Evolutionary conservation across 208 protist genomes (phyloP), one percentile per base, ranked within the genome.

Genomic region (Leishmania turanica): DNA sequence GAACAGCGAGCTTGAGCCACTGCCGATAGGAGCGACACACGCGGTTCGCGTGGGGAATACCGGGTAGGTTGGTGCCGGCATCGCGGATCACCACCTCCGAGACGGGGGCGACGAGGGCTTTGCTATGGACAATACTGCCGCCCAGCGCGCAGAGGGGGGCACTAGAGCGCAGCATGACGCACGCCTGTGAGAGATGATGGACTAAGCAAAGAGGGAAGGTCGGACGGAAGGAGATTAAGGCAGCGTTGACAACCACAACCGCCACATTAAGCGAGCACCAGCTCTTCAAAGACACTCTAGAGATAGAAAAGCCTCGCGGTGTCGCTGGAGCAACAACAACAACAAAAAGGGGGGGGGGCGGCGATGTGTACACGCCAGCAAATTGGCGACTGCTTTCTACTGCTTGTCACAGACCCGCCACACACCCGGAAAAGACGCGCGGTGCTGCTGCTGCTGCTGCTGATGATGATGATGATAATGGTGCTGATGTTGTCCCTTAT

Each of bases 1-100:
- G 86, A 42, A 97, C 93, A 8, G 92, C 92, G 24, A 97, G 80
- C 84, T 97, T 97, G 70, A 97, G 82, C 93, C 94, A 97, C 82
- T 97, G 92, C 3, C 94, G 87, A 84, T 97, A 97, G 34, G 85
- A 53, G 49, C 92, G 90, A 65, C 90, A 93, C 37, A 97, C 91
- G 51, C 94, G 92, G 78, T 94, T 92, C 19, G 42, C 62, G 81
- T 97, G 93, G 0, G 93, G 93, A 69, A 97, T 97, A 64, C 92
- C 89, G 2, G 93, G 89, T 9, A 97, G 82, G 74, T 92, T 88
- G 17, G 93, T 96, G 49, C 92, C 91, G n/a, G 93, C 93, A 37
- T 88, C 85, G 42, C 82, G 88, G 75, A 96, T 90, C 34, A 96
- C 75, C 53, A 82, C 78, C 8, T 87, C 65, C 8, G 84, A 65